A percentile compares a stretch with the other conserved stretches of the same genome.
These are phyloP conservation scores for Venustampulla echinocandica DNA, from an alignment of 495 filamentous ascomycete genomes.

Conservation along the genomic window DNA sequence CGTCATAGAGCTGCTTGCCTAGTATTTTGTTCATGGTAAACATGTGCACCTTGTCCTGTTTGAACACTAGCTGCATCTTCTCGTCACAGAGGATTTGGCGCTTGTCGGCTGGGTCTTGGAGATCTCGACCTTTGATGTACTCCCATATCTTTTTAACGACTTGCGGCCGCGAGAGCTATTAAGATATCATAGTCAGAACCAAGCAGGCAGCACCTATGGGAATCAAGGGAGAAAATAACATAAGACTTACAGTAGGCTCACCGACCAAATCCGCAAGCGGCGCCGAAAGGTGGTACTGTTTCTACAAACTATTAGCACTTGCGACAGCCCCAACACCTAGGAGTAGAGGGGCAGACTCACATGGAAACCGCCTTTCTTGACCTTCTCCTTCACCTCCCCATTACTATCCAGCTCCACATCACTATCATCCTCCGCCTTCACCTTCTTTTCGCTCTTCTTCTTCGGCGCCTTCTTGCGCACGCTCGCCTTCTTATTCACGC, in stretches of 20 bases:
- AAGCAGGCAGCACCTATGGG: too few species aligned
- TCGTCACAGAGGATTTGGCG: slow-evolving; percentile 92
- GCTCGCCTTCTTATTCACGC: slow-evolving; percentile 46
- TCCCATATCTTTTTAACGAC: slow-evolving; percentile 94
- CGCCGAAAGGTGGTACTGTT: slow-evolving; percentile 56
- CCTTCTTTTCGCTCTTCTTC: slow-evolving; percentile 49
- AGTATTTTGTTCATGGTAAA: slow-evolving; percentile 84
- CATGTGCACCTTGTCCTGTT: slow-evolving; percentile 87
- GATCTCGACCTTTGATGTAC: slow-evolving; percentile 75
- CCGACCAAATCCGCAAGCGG: slow-evolving; percentile 54
- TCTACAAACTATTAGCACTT: slow-evolving; percentile 34
- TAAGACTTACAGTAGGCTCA: slow-evolving; percentile 34
- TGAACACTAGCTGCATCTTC: slow-evolving; percentile 80
- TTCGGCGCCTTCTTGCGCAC: slow-evolving; percentile 54
- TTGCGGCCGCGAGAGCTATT: slow-evolving; percentile 75
- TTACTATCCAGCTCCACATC: slow-evolving; percentile 58
- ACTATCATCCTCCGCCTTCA: slow-evolving; percentile 72
- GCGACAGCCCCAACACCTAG: neutral
- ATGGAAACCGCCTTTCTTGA: slow-evolving; percentile 34
- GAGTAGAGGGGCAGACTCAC: neutral
- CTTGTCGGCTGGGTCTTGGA: slow-evolving; percentile 86
- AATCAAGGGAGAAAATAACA: neutral
- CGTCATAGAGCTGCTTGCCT: slow-evolving; percentile 45
- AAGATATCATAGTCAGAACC: too few species aligned
- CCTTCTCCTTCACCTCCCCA: slow-evolving; percentile 48